Conservation (phyloP, 768 basidiomycete species). For the Crucibulum laeve region DNA sequence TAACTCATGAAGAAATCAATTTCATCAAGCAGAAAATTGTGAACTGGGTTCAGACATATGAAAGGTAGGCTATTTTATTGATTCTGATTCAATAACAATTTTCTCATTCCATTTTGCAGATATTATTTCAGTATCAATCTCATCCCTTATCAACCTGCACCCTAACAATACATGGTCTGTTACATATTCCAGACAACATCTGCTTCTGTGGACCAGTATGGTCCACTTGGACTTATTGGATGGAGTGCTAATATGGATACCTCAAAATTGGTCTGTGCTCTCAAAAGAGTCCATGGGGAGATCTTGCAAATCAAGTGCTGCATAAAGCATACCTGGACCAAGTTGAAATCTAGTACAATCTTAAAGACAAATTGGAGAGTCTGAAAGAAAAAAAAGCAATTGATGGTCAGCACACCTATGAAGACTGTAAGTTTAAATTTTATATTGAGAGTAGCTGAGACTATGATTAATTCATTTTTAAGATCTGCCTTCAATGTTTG, state of each 20-base stretch:
- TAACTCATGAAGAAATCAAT: constrained; percentile 19
- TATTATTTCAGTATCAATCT: constrained; percentile 25
- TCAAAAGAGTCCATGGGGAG: constrained; percentile 19
- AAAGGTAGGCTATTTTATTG: constrained; percentile 20
- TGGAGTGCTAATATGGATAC: constrained; percentile 28
- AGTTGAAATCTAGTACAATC: constrained; percentile 18
- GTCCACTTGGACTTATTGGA: constrained; percentile 28
- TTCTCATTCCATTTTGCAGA: background rate
- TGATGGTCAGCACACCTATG: constrained; percentile 5
- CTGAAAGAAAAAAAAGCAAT: background rate
- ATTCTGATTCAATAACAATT: background rate
- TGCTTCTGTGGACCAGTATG: constrained; percentile 25
- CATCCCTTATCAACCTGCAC: constrained; percentile 22
- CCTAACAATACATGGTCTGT: constrained; percentile 25
- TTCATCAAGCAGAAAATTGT: constrained; percentile 19
- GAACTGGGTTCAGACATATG: constrained; percentile 32
- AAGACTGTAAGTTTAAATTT: constrained; percentile 4
- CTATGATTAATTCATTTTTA: background rate
- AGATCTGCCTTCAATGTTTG: constrained; percentile 15
- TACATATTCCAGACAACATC: constrained; percentile 27
- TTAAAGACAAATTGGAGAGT: constrained; percentile 12
- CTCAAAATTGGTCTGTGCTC: constrained; percentile 18
- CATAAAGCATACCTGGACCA: constrained; percentile 20
- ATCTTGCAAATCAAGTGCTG: constrained; percentile 17
- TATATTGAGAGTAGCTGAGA: background rate